phyloP scores from a whole-genome alignment of 2,329 filamentous ascomycete species.

The Gremmenia infestans region DNA sequence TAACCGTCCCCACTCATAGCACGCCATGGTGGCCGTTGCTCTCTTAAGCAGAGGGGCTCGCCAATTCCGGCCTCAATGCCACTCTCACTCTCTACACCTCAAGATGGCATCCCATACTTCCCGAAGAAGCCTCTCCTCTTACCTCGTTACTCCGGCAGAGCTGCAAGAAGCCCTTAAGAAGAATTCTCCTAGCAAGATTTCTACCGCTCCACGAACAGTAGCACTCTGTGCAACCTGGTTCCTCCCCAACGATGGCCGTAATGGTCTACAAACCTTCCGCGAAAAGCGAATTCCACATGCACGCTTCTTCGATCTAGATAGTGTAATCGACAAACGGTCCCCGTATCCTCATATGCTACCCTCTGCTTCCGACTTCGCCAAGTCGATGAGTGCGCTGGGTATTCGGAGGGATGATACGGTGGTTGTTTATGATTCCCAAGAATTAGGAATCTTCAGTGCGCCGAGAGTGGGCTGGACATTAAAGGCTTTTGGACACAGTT shows the following conservation, averaged over 20 bases:
- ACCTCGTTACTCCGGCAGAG: conserved; percentile 80
- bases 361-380: conserved; percentile 70
- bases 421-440: conserved; percentile 89
- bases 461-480: conserved; percentile 94
- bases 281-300: conserved; percentile 81
- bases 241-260: conserved; percentile 83
- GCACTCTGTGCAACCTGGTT: conserved; percentile 95
- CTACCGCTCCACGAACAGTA: conserved; percentile 76
- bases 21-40: conserved; percentile 27
- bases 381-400: conserved; percentile 83
- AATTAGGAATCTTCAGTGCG: conserved; percentile 90
- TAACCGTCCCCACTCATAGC: conserved; percentile 15
- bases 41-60: conserved; percentile 19
- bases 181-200: conserved; percentile 74
- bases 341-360: conserved; percentile 98
- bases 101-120: conserved; percentile 40
- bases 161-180: conserved; percentile 76
- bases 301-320: conserved; percentile 95
- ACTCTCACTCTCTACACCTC: conserved; percentile 15
- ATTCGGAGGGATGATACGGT: conserved; percentile 83
- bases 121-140: conserved; percentile 57
- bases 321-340: conserved; percentile 78
- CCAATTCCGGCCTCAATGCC: conserved; percentile 10
- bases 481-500: conserved; percentile 79
- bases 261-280: conserved; percentile 74